Conservation (phyloP, 2,329 filamentous ascomycete species). For the Hansfordia pulvinata region DNA sequence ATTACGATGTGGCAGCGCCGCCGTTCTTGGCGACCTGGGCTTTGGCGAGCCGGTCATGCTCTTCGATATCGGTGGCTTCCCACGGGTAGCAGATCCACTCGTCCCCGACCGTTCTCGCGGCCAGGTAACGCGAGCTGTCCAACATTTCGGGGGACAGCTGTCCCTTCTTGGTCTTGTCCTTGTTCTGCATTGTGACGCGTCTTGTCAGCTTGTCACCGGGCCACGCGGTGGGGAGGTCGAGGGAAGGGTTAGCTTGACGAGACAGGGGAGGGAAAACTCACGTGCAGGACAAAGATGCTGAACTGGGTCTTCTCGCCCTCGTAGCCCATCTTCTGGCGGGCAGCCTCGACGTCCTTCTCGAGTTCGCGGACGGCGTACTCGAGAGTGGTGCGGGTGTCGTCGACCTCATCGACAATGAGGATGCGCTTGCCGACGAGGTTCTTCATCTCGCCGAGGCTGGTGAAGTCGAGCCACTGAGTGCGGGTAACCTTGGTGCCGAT, state of each 20-base stretch:
- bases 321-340: constrained; percentile 58
- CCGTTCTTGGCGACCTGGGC: constrained; percentile 22
- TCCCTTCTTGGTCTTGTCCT: constrained; percentile 95
- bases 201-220: not conserved
- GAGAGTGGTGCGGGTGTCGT: constrained; percentile 68
- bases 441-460: constrained; percentile 50
- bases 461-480: constrained; percentile 95
- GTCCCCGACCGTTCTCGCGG: constrained; percentile 79
- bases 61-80: constrained; percentile 90
- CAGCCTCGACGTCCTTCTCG: constrained; percentile 78
- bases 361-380: constrained; percentile 71
- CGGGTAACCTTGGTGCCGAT: constrained; percentile 90
- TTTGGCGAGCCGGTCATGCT: constrained; percentile 64
- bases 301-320: constrained; percentile 70
- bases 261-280: constrained; percentile 27
- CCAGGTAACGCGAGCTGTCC: constrained; percentile 59
- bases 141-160: constrained; percentile 67
- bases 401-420: constrained; percentile 75
- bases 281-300: constrained; percentile 89
- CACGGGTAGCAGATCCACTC: constrained; percentile 99
- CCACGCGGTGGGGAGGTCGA: not conserved
- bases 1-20: too few species aligned
- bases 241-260: constrained; percentile 1
- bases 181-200: constrained; percentile 49
- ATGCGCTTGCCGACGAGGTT: constrained; percentile 74